Conservation (phyloP, 2,329 filamentous ascomycete species). For the Trichoderma atroviride region DNA sequence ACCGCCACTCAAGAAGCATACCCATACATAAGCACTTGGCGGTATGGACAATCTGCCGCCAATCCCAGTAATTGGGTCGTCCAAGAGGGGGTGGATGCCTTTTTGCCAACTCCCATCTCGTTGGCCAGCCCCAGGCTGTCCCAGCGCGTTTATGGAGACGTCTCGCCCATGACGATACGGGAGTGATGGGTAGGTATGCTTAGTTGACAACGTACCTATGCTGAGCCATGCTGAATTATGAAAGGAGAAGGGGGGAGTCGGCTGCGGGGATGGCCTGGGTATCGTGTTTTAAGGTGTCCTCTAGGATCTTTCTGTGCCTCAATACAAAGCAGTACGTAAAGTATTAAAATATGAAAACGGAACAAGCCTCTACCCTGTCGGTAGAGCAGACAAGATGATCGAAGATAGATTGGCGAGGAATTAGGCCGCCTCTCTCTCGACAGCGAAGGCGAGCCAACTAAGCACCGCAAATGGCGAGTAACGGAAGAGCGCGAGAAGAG, state of each 20-base stretch:
- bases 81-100: constrained; percentile 2
- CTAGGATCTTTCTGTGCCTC: constrained; percentile 9
- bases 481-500: constrained; percentile 24
- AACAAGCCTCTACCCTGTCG: constrained; percentile 6
- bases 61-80: constrained; percentile 23
- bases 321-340: constrained; percentile 19
- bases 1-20: constrained; percentile 24
- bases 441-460: not conserved
- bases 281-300: constrained; percentile 22
- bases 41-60: constrained; percentile 6
- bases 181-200: constrained; percentile 10
- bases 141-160: constrained; percentile 23
- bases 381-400: not conserved
- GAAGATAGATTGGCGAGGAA: constrained; percentile 7
- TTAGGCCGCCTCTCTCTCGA: constrained; percentile 8
- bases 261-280: constrained; percentile 20
- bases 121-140: constrained; percentile 13
- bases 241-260: not conserved
- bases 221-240: constrained; percentile 39
- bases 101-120: constrained; percentile 19
- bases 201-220: constrained; percentile 34
- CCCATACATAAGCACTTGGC: constrained; percentile 24
- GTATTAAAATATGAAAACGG: not conserved
- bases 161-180: constrained; percentile 7
- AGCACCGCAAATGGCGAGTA: not conserved